A percentile compares a stretch with the other conserved stretches of the same genome.
These are phyloP conservation scores for Ogataea hybrid DNA, from an alignment of 1,139 yeast species.

Conservation along the genomic window DNA sequence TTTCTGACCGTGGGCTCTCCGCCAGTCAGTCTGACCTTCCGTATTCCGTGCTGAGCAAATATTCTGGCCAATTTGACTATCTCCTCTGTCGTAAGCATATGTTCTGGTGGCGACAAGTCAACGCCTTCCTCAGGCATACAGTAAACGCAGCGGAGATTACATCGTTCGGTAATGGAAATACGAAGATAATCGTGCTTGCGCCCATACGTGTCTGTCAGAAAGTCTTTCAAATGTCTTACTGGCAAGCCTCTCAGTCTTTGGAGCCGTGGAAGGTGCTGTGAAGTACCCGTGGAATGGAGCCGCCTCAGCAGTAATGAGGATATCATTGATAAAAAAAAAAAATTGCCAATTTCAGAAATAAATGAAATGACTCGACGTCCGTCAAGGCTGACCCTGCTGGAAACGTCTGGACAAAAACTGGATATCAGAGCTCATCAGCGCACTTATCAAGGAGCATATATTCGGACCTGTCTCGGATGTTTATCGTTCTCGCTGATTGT, in stretches of 20 bases:
- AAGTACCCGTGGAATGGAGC: neutral
- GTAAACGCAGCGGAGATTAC: too few species aligned
- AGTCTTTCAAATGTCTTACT: slow-evolving; percentile 37
- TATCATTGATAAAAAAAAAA: slow-evolving; percentile 1
- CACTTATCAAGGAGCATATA: slow-evolving; percentile 61
- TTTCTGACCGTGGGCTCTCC: too few species aligned
- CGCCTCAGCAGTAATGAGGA: neutral
- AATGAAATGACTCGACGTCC: slow-evolving; percentile 24
- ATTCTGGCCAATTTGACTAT: too few species aligned
- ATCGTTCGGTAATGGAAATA: slow-evolving; percentile 48
- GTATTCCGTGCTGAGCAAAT: too few species aligned
- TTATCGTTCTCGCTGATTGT: slow-evolving; percentile 37
- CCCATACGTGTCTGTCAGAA: slow-evolving; percentile 42
- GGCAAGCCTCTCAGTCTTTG: slow-evolving; percentile 16
- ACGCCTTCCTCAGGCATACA: too few species aligned
- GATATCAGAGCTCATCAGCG: slow-evolving; percentile 61
- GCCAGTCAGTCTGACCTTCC: too few species aligned
- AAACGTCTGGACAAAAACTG: slow-evolving; percentile 39
- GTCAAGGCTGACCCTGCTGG: slow-evolving; percentile 27
- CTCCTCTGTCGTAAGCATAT: too few species aligned
- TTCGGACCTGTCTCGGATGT: slow-evolving; percentile 47
- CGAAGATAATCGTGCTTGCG: slow-evolving; percentile 47
- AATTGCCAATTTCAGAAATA: neutral
- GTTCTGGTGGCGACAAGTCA: too few species aligned
- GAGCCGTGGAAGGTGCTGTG: slow-evolving; percentile 7